Conservation (phyloP, 2,329 filamentous ascomycete genomes). For the Pyricularia pennisetigena region DNA sequence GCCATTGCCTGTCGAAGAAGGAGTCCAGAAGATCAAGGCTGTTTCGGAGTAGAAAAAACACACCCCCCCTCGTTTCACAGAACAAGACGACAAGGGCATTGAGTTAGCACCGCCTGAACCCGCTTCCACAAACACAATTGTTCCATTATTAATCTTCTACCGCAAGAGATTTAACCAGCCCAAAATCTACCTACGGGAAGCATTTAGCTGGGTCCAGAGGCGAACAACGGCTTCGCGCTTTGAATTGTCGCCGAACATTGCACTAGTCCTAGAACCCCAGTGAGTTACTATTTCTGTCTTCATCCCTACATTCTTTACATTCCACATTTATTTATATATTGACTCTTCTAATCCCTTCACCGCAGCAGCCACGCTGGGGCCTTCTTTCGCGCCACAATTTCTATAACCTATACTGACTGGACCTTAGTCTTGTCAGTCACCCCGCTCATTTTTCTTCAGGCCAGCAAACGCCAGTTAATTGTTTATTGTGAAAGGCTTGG, state of each 20-base stretch:
- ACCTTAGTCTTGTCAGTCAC: not conserved
- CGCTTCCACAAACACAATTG: not conserved
- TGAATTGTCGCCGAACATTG: not conserved
- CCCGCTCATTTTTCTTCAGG: not conserved
- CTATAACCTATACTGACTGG: not conserved
- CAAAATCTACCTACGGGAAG: not conserved
- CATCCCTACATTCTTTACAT: not conserved
- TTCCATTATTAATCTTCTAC: slow-evolving; percentile 3
- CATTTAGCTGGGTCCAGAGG: not conserved
- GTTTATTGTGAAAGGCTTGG: not conserved
- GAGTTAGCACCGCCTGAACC: not conserved
- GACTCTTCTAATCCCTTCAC: not conserved
- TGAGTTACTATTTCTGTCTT: not conserved
- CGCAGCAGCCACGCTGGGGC: not conserved
- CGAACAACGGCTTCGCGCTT: not conserved
- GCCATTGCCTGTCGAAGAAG: slow-evolving; percentile 1
- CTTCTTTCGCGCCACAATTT: not conserved
- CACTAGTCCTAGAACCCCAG: too few species aligned
- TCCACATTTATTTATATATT: not conserved
- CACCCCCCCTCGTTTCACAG: not conserved
- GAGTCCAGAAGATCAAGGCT: not conserved
- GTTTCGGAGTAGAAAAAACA: not conserved
- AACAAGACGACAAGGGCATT: not conserved
- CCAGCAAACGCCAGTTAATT: not conserved
- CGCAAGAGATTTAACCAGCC: not conserved